Evolutionary conservation across 2,329 filamentous ascomycete species (phyloP), one percentile per base, ranked within the genome.

Genomic region (Aspergillus oerlinghausenensis): DNA sequence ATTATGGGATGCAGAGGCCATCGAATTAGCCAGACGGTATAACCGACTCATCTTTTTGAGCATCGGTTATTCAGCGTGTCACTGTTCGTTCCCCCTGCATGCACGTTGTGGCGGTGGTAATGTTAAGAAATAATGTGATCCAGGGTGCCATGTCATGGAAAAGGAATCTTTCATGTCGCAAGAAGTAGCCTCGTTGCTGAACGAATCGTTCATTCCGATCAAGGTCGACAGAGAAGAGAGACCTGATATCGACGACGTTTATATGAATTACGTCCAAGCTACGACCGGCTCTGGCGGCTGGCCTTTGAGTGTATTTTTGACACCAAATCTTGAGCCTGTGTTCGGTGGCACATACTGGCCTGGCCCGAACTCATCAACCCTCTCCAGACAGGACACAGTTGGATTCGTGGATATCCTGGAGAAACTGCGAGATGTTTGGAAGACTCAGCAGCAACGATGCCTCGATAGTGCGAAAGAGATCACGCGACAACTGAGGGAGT

Each of bases 271-370:
- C 73, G 88, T 96, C 43, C 92, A 97, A 72, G 93, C 93, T 1
- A 93, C 94, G 10, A 96, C 89, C 57, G 92, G 89, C 21, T 88
- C 85, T 1, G 93, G 92, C 9, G 94, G 94, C 42, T 97, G 94
- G 92, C 94, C 94, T 1, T 77, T 97, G 59, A 97, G 97, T 69
- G 87, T 96, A n/a, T 97, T 99, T 71, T 82, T 97, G 29, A 99
- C 94, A 0, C 92, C 94, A 0, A 88, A 96, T 64, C 82, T 97
- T 26, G 88, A 96, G 68, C 94, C 94, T 0, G 89, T 99, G 9
- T 97, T 97, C 74, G 94, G 94, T 40, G 93, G 93, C 25, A 97
- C 93, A 8, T 97, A 97, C 74, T 97, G 92, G 89, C 91, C 92
- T 3, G 90, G 89, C 0, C 90, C 92, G 0, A 87, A 85, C 50